Conservation (phyloP, 148 eudicot species). For the Camellia lanceoleosa region DNA sequence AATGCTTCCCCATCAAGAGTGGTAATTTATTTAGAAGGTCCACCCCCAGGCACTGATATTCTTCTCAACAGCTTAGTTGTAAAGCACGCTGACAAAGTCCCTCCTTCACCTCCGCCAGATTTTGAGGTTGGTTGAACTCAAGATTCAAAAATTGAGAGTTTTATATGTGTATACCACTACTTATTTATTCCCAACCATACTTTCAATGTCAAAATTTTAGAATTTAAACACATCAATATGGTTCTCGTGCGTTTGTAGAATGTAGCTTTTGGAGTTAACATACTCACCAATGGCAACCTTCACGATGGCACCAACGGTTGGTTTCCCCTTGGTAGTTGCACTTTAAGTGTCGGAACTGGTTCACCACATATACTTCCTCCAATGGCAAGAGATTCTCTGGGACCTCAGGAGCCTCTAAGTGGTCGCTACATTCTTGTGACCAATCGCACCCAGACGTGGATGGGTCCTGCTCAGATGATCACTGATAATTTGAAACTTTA, state of each 20-base stretch:
- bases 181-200: background rate
- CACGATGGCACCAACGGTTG: constrained; percentile 69
- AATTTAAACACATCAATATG: background rate
- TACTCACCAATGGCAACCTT: constrained; percentile 70
- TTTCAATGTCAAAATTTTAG: background rate
- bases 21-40: constrained; percentile 83
- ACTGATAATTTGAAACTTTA: constrained; percentile 74
- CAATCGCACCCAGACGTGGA: constrained; percentile 88
- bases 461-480: constrained; percentile 97
- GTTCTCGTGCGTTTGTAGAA: constrained; percentile 30
- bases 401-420: constrained; percentile 56
- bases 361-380: constrained; percentile 89
- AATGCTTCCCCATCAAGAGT: constrained; percentile 70
- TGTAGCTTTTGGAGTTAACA: constrained; percentile 66
- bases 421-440: constrained; percentile 72
- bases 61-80: constrained; percentile 66
- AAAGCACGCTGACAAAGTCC: constrained; percentile 75
- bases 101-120: constrained; percentile 76
- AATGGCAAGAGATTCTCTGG: constrained; percentile 70
- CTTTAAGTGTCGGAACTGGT: constrained; percentile 53
- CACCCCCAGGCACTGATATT: constrained; percentile 87
- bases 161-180: background rate
- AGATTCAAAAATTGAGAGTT: background rate
- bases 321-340: constrained; percentile 89
- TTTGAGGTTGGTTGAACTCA: constrained; percentile 54